Evolutionary conservation across 78 protist species (phyloP), one percentile per base, ranked within the genome.

Genomic region (Dictyostelium capitatum): DNA sequence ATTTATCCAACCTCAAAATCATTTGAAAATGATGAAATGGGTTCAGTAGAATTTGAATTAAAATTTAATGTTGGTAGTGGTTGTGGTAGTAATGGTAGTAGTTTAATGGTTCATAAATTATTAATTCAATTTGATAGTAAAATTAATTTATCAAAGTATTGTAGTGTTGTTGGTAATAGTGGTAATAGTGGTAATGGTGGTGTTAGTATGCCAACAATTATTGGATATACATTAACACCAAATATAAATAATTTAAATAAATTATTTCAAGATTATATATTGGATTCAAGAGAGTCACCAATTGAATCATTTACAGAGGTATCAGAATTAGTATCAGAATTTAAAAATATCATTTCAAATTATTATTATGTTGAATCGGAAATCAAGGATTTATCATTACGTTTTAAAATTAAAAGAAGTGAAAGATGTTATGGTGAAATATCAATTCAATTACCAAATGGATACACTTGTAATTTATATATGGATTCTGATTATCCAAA

Each of bases 401-500:
- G 56, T 73, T 73, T 30, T 46, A 46, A 37, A 46, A 32, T 73
- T 47, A 73, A 37, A 30, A n/a, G 79, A 6, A 51, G 47, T 12
- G 11, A 20, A 46, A 73, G 19, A n/a, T 17, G 23, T 10, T 47
- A 47, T 73, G 79, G 56, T 11, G 79, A 73, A 9, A 6, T 73
- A 6, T 73, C 79, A 46, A 73, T 73, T 47, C 51, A 37, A 23
- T 11, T 73, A 23, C 79, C 79, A 37, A 73, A 14, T 30, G 79
- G 57, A 43, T 73, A 11, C 46, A 32, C 46, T 46, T 73, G 79
- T 47, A 73, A 73, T 47, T 50, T 73, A n/a, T 73, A 3, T n/a
- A n/a, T 73, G 20, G 79, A 73, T 46, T 73, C 51, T 11, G 79
- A 73, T 46, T 73, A 73, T 73, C 79, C 79, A 37, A 73, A 73